Conservation (phyloP, 306 rosid species). For the Arachis hypogaea region DNA sequence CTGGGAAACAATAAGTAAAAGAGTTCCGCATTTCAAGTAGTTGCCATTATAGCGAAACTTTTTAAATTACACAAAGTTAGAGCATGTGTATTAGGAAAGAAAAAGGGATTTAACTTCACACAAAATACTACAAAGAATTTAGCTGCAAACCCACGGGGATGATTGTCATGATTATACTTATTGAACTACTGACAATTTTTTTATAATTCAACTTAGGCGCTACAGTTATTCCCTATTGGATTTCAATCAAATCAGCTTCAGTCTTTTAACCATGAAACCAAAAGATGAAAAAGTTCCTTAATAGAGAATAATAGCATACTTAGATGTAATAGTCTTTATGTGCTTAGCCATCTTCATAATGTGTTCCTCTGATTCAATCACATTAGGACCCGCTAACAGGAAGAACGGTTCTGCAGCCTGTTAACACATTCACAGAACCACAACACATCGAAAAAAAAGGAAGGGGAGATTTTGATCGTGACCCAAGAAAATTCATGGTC, state of each 20-base stretch:
- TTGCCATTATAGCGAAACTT: conserved; percentile 10
- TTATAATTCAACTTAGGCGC: conserved; percentile 1
- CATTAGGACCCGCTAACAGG: conserved; percentile 92
- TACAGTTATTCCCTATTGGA: not conserved
- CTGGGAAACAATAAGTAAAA: not conserved
- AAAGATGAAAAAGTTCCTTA: not conserved
- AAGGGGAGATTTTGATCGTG: not conserved
- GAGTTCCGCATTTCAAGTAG: conserved; percentile 14
- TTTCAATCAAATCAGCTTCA: conserved; percentile 14
- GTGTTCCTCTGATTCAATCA: conserved; percentile 94
- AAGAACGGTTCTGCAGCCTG: conserved; percentile 90
- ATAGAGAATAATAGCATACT: conserved; percentile 48
- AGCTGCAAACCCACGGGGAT: not conserved
- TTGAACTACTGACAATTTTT: not conserved
- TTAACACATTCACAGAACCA: conserved; percentile 31
- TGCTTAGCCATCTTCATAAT: conserved; percentile 77
- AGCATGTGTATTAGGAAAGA: not conserved
- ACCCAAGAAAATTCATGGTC: conserved; percentile 23
- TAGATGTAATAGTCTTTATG: conserved; percentile 66
- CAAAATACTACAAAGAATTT: not conserved
- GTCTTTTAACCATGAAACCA: not conserved
- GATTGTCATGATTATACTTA: not conserved
- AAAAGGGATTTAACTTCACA: not conserved
- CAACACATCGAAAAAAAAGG: conserved; percentile 8
- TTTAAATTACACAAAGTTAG: not conserved